These are phyloP conservation scores for Wickerhamiella alocasiicola DNA, from an alignment of 805 yeast genomes.

Conservation along the genomic window DNA sequence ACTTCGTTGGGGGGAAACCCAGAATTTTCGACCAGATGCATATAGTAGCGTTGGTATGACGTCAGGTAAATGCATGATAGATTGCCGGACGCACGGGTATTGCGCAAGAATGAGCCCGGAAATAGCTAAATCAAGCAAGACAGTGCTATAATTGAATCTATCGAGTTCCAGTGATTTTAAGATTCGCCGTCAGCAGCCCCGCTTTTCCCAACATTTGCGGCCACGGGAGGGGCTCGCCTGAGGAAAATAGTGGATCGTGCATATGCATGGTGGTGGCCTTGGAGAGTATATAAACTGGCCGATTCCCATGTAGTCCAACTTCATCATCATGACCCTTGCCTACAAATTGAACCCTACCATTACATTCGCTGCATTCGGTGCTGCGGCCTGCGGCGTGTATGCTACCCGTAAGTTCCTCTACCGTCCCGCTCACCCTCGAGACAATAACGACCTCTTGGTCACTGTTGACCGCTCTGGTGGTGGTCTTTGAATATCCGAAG, in stretches of 20 bases:
- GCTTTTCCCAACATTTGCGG: neutral
- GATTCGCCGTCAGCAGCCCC: neutral
- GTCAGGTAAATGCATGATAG: too few species aligned
- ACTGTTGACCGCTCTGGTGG: conserved; percentile 30
- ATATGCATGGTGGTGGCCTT: conserved; percentile 5
- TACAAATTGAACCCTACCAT: conserved; percentile 13
- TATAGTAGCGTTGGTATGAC: too few species aligned
- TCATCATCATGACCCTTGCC: conserved; percentile 1
- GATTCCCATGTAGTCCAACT: neutral
- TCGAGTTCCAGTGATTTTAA: too few species aligned
- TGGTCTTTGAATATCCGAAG: conserved; percentile 25
- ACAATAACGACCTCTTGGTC: conserved; percentile 24
- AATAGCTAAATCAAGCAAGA: too few species aligned
- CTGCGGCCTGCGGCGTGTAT: conserved; percentile 19
- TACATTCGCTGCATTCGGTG: conserved; percentile 19
- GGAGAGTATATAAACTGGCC: conserved; percentile 1
- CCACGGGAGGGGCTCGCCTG: neutral
- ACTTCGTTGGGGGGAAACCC: too few species aligned
- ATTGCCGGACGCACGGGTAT: too few species aligned
- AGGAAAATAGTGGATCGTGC: conserved; percentile 1
- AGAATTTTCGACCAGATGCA: too few species aligned
- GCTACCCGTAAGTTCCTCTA: conserved; percentile 24
- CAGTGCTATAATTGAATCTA: too few species aligned
- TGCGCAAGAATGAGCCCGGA: too few species aligned
- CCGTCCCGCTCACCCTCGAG: conserved; percentile 25